A percentile compares a stretch with the other conserved stretches of the same genome.
Conservation (phyloP, 306 rosid species). For the Lupinus albus region DNA sequence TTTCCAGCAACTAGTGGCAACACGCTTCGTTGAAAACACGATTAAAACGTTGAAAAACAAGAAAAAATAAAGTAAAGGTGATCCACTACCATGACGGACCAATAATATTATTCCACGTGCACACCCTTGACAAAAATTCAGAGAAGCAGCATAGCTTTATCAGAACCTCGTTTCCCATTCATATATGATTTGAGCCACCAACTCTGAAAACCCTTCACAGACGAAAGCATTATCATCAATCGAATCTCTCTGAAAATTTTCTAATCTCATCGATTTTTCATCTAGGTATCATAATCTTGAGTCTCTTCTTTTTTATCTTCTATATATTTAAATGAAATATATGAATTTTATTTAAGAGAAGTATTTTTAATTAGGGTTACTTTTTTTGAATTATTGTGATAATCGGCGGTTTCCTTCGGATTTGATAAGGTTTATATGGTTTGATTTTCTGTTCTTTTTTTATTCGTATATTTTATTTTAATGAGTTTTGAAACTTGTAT, state of each 20-base stretch:
- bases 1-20: constrained; percentile 2
- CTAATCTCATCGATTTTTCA: neutral
- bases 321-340: neutral
- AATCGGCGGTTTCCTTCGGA: constrained; percentile 21
- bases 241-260: constrained; percentile 21
- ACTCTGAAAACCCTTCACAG: constrained; percentile 21
- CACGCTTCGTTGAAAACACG: neutral
- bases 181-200: neutral
- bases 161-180: constrained; percentile 1
- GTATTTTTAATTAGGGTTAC: neutral
- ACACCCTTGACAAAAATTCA: neutral
- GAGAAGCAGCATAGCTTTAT: neutral
- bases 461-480: too few relatives aligned
- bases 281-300: constrained; percentile 6
- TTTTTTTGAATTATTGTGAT: constrained; percentile 21
- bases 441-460: constrained; percentile 14
- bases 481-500: neutral
- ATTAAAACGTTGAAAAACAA: neutral
- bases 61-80: neutral
- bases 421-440: constrained; percentile 9
- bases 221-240: neutral
- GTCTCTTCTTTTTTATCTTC: neutral
- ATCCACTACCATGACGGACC: constrained; percentile 18
- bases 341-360: neutral
- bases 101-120: constrained; percentile 37